Conservation (phyloP, 441 rosid genomes). For the Erodium moschatum region DNA sequence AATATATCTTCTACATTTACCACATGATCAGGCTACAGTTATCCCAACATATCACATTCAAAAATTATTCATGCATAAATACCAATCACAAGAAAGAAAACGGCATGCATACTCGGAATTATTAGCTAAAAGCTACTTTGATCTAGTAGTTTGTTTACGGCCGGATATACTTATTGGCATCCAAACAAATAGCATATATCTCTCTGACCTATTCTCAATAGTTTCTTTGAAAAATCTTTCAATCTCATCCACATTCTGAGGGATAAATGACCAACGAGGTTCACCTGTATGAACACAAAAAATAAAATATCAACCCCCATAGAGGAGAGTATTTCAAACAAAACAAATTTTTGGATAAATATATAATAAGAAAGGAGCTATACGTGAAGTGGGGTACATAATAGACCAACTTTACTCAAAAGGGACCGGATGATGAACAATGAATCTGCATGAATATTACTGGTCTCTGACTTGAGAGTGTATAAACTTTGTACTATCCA, state of each 20-base stretch:
- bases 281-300: conserved; percentile 47
- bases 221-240: conserved; percentile 80
- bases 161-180: background rate
- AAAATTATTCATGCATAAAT: background rate
- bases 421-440: background rate
- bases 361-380: background rate
- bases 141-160: background rate
- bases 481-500: background rate
- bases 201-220: conserved; percentile 63
- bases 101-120: background rate
- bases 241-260: conserved; percentile 49
- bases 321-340: conserved; percentile 7
- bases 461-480: background rate
- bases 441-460: background rate
- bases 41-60: background rate
- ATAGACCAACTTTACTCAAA: background rate
- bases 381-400: background rate
- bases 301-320: background rate
- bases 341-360: background rate
- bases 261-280: conserved; percentile 68
- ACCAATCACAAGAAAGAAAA: background rate
- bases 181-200: background rate
- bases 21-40: conserved; percentile 1
- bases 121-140: conserved; percentile 1
- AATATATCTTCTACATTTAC: background rate